Conservation (phyloP, 306 rosid genomes). For the Dryas alaskensis region DNA sequence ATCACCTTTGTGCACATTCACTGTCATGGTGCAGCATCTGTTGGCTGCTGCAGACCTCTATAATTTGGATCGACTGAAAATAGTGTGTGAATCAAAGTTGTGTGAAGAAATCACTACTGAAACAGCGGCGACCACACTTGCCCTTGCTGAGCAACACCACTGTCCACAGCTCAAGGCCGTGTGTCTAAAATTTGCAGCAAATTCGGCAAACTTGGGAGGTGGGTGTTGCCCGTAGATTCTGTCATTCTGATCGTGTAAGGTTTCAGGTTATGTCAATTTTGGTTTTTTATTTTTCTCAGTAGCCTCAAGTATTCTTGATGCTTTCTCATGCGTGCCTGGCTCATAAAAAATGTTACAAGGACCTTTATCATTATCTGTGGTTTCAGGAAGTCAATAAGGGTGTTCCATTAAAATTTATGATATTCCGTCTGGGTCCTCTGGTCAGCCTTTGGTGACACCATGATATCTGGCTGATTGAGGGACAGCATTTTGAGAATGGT, state of each 20-base stretch:
- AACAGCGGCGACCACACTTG: constrained; percentile 70
- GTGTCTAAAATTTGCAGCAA: constrained; percentile 69
- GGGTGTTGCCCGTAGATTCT: constrained; percentile 41
- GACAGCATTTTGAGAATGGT: constrained; percentile 13
- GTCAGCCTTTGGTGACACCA: constrained; percentile 24
- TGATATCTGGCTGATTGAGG: constrained; percentile 26
- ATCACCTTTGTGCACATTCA: constrained; percentile 47
- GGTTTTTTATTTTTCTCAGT: constrained; percentile 16
- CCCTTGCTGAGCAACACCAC: constrained; percentile 75
- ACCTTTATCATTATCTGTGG: neutral
- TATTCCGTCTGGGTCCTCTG: constrained; percentile 10
- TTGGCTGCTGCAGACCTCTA: constrained; percentile 82
- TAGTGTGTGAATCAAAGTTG: constrained; percentile 70
- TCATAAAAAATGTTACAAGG: constrained; percentile 1
- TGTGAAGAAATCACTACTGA: constrained; percentile 61
- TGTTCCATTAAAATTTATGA: constrained; percentile 18
- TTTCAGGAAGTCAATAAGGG: constrained; percentile 12
- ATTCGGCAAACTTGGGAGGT: constrained; percentile 77
- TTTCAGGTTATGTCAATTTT: constrained; percentile 24
- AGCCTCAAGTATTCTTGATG: constrained; percentile 22
- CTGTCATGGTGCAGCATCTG: constrained; percentile 83
- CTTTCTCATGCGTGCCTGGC: constrained; percentile 9
- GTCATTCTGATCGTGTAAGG: constrained; percentile 32
- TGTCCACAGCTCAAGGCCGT: constrained; percentile 72
- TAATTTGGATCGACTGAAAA: constrained; percentile 69